Evolutionary conservation across 208 protist species (phyloP).

Genomic region (Trypanosoma boissoni): DNA sequence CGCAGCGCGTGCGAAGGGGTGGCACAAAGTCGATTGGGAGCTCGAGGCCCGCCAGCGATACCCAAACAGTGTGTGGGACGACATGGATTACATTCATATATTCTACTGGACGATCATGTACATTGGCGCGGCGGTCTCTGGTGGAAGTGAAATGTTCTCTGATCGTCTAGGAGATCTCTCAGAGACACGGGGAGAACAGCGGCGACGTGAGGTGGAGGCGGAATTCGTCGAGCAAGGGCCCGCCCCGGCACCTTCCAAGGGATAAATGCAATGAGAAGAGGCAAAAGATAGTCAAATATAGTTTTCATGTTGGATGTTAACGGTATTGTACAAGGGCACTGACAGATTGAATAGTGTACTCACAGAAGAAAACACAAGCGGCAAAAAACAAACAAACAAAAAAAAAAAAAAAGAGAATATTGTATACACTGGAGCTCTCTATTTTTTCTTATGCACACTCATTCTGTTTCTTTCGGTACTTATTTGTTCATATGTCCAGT

Average conservation of each 20-base stretch:
- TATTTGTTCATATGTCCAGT: conserved; percentile 2
- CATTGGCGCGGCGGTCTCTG: conserved; percentile 33
- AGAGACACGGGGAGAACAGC: conserved; percentile 10
- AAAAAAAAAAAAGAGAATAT: too few relatives aligned
- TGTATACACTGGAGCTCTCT: too few relatives aligned
- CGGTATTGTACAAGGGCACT: too few relatives aligned
- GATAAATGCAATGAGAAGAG: conserved; percentile 8
- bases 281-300: conserved; percentile 8
- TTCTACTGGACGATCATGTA: conserved; percentile 63
- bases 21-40: conserved; percentile 61
- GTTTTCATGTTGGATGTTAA: too few relatives aligned
- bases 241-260: background rate
- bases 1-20: conserved; percentile 44
- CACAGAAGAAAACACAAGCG: conserved; percentile 24
- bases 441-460: too few relatives aligned
- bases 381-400: background rate
- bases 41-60: conserved; percentile 50
- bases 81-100: conserved; percentile 53
- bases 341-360: conserved; percentile 30
- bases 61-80: conserved; percentile 32
- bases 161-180: conserved; percentile 37
- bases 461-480: too few relatives aligned
- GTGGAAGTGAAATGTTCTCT: conserved; percentile 46
- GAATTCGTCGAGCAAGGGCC: conserved; percentile 17
- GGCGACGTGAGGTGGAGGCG: conserved; percentile 16